Evolutionary conservation across 768 basidiomycete species (phyloP).

Genomic region (Pleurotus tuber-regium): DNA sequence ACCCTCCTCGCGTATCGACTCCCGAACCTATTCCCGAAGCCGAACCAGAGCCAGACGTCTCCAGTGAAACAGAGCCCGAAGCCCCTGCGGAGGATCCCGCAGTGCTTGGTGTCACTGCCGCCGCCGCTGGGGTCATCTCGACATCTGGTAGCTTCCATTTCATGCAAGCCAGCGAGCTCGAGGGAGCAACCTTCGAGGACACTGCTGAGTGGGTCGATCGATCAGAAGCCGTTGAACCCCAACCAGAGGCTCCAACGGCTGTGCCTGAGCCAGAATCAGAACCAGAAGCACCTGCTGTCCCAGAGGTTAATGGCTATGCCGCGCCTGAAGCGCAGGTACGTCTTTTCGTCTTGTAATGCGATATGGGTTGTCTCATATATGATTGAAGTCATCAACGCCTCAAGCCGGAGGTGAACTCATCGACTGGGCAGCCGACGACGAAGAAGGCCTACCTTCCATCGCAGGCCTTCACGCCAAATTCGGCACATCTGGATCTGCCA

Average conservation of each 20-base stretch:
- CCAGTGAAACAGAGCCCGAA: slow-evolving; percentile 19
- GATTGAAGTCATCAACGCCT: slow-evolving; percentile 7
- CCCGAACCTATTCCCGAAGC: slow-evolving; percentile 28
- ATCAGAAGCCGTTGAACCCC: slow-evolving; percentile 29
- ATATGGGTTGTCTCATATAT: slow-evolving; percentile 9
- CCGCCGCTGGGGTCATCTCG: slow-evolving; percentile 36
- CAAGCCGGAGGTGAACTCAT: slow-evolving; percentile 38
- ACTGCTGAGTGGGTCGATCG: slow-evolving; percentile 57
- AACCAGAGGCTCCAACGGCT: slow-evolving; percentile 14
- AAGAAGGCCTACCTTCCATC: slow-evolving; percentile 74
- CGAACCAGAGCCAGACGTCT: slow-evolving; percentile 16
- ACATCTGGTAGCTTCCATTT: slow-evolving; percentile 67
- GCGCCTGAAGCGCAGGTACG: slow-evolving; percentile 18
- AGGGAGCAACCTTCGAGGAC: slow-evolving; percentile 49
- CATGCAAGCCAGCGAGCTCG: slow-evolving; percentile 80
- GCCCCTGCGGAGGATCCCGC: slow-evolving; percentile 8
- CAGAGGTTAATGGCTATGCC: slow-evolving; percentile 11
- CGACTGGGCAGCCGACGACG: slow-evolving; percentile 86
- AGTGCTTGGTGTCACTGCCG: slow-evolving; percentile 26
- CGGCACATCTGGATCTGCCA: slow-evolving; percentile 70
- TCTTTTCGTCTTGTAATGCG: background rate
- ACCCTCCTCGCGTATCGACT: slow-evolving; percentile 43
- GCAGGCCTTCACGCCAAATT: slow-evolving; percentile 75
- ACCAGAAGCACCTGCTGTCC: slow-evolving; percentile 2
- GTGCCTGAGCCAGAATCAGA: slow-evolving; percentile 9